A percentile compares a stretch with the other conserved stretches of the same genome.
These are phyloP conservation scores for Cladophialophora yegresii DNA, from an alignment of 2,329 filamentous ascomycete species.

Conservation along the genomic window DNA sequence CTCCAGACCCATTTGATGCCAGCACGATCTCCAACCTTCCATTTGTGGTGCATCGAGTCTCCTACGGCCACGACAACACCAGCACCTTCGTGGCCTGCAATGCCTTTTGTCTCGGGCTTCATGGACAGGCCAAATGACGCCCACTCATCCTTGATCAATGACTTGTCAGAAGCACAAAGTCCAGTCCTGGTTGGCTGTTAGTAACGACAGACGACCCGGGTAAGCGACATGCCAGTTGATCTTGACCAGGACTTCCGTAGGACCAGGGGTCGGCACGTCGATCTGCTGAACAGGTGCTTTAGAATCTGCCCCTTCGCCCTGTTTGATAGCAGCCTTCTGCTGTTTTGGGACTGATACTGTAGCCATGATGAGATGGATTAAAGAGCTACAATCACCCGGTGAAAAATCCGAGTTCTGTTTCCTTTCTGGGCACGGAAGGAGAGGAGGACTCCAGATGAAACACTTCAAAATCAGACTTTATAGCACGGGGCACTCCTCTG, in stretches of 20 bases:
- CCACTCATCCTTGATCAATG: constrained; percentile 37
- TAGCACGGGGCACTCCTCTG: background rate
- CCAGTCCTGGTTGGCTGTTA: constrained; percentile 52
- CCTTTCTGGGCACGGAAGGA: background rate
- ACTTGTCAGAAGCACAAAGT: constrained; percentile 79
- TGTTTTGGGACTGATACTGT: constrained; percentile 34
- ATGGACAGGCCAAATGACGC: constrained; percentile 33
- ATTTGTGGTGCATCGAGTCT: constrained; percentile 70
- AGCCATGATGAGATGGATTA: constrained; percentile 23
- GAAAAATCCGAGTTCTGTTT: background rate
- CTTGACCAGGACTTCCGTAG: constrained; percentile 88
- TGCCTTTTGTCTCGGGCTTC: constrained; percentile 32
- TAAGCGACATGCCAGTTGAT: constrained; percentile 66
- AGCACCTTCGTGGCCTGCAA: constrained; percentile 63
- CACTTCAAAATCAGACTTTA: background rate
- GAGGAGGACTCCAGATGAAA: background rate
- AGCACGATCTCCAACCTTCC: constrained; percentile 75
- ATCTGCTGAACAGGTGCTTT: constrained; percentile 54
- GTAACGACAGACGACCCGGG: background rate
- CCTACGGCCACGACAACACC: constrained; percentile 81
- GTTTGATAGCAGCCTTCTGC: constrained; percentile 35
- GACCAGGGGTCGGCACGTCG: constrained; percentile 74
- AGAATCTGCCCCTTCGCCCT: constrained; percentile 29
- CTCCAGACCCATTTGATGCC: constrained; percentile 93
- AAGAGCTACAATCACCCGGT: background rate